phyloP scores from a whole-genome alignment of 805 yeast genomes.

The Sugiyamaella valdiviana region DNA sequence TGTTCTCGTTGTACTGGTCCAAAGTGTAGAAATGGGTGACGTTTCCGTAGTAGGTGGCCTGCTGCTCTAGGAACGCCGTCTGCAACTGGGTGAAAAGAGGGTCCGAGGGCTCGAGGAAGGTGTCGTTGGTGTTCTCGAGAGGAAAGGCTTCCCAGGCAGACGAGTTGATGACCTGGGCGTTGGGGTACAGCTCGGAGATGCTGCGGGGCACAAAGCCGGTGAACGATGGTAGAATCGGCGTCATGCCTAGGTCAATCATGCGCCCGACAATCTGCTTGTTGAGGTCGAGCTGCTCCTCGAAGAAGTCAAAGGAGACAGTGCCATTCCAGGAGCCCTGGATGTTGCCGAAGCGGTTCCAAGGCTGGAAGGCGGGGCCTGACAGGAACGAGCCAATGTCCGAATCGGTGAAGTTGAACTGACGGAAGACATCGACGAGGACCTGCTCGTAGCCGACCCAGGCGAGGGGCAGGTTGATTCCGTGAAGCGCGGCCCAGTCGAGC shows the following conservation, averaged over 20 bases:
- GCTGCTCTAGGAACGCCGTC: conserved; percentile 8
- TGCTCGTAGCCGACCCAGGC: conserved; percentile 18
- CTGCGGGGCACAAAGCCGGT: conserved; percentile 13
- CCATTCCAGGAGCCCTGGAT: conserved; percentile 17
- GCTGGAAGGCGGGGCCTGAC: conserved; percentile 12
- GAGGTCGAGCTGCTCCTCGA: conserved; percentile 6
- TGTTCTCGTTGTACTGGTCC: conserved; percentile 16
- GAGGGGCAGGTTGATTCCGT: conserved; percentile 12
- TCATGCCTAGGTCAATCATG: conserved; percentile 15
- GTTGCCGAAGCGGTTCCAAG: conserved; percentile 18
- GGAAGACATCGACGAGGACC: conserved; percentile 10
- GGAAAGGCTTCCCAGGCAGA: conserved; percentile 14
- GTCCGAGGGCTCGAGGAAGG: conserved; percentile 15
- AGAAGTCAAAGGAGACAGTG: conserved; percentile 6
- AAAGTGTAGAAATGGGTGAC: conserved; percentile 14
- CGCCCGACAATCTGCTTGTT: conserved; percentile 8
- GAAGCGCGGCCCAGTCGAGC: conserved; percentile 14
- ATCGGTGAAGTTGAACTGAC: conserved; percentile 9
- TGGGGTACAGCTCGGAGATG: conserved; percentile 7
- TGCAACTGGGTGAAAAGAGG: conserved; percentile 12
- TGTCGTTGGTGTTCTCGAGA: conserved; percentile 8
- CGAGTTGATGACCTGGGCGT: conserved; percentile 9
- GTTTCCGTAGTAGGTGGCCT: conserved; percentile 5
- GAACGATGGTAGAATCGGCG: conserved; percentile 16
- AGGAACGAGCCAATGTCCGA: conserved; percentile 8